Percentiles rank a stretch among this genome's conserved stretches.
phyloP scores from a whole-genome alignment of 257 asterid species.

The Jaltomata sinuosa region DNA sequence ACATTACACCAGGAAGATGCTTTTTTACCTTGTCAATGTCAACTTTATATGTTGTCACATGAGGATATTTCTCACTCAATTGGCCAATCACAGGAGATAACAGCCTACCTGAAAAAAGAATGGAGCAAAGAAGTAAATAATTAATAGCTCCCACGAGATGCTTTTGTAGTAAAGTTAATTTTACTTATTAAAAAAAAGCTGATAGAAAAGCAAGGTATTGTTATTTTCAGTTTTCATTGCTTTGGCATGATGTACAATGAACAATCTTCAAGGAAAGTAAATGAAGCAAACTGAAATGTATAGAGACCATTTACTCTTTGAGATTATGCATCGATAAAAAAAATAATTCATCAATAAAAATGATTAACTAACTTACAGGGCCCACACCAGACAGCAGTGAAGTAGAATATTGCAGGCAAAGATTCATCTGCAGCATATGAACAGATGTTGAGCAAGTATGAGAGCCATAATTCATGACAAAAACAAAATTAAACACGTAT shows the following conservation, averaged over 20 bases:
- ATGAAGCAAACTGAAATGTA: neutral
- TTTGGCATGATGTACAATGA: neutral
- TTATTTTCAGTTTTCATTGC: neutral
- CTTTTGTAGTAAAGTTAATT: neutral
- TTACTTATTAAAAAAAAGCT: neutral
- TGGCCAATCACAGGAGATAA: slow-evolving; percentile 73
- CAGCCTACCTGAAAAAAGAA: slow-evolving; percentile 51
- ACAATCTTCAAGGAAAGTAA: neutral
- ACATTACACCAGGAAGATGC: neutral
- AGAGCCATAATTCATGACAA: neutral
- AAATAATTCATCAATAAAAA: neutral
- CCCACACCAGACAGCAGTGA: slow-evolving; percentile 97
- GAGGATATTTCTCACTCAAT: slow-evolving; percentile 82
- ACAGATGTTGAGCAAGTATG: neutral
- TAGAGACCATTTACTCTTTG: neutral
- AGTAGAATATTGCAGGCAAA: slow-evolving; percentile 83
- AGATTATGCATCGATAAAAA: neutral
- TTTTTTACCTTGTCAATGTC: slow-evolving; percentile 80
- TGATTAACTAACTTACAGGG: slow-evolving; percentile 60
- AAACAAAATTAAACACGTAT: neutral
- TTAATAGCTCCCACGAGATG: neutral
- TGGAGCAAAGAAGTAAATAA: neutral
- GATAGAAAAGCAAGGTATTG: neutral
- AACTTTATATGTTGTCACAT: slow-evolving; percentile 76
- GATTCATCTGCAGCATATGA: slow-evolving; percentile 56